Conservation (phyloP, 2,329 filamentous ascomycete species). For the Fulvia fulva region DNA sequence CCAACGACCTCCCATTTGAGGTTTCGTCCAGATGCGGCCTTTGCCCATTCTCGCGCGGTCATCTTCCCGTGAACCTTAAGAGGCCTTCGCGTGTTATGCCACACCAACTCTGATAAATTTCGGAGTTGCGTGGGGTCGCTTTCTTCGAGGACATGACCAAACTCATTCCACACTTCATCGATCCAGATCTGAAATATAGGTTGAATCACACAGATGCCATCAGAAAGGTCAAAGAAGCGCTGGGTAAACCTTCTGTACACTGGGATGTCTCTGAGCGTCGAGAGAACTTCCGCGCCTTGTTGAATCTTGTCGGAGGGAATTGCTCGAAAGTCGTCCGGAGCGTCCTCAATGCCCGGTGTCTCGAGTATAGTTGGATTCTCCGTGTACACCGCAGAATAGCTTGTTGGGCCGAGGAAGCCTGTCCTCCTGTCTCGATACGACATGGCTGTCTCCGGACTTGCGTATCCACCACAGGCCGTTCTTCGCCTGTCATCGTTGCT, state of each 20-base stretch:
- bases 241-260: conserved; percentile 30
- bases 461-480: neutral
- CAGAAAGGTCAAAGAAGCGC: conserved; percentile 33
- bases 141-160: conserved; percentile 26
- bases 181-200: conserved; percentile 32
- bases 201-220: conserved; percentile 32
- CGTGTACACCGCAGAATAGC: conserved; percentile 33
- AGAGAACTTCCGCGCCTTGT: conserved; percentile 32
- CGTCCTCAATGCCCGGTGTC: conserved; percentile 22
- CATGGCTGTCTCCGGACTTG: conserved; percentile 23
- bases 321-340: conserved; percentile 22
- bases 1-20: conserved; percentile 45
- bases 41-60: conserved; percentile 37
- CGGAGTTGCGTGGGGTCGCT: conserved; percentile 33
- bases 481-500: neutral
- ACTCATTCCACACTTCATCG: conserved; percentile 36
- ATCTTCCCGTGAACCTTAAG: conserved; percentile 37
- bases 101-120: conserved; percentile 39
- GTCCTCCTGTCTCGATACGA: conserved; percentile 28
- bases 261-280: conserved; percentile 31
- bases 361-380: conserved; percentile 29
- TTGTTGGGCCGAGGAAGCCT: conserved; percentile 33
- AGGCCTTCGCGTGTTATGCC: conserved; percentile 40
- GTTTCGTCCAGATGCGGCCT: conserved; percentile 36
- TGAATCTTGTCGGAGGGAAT: conserved; percentile 30